Conservation (phyloP, 2,329 filamentous ascomycete genomes). For the Fusarium agapanthi region DNA sequence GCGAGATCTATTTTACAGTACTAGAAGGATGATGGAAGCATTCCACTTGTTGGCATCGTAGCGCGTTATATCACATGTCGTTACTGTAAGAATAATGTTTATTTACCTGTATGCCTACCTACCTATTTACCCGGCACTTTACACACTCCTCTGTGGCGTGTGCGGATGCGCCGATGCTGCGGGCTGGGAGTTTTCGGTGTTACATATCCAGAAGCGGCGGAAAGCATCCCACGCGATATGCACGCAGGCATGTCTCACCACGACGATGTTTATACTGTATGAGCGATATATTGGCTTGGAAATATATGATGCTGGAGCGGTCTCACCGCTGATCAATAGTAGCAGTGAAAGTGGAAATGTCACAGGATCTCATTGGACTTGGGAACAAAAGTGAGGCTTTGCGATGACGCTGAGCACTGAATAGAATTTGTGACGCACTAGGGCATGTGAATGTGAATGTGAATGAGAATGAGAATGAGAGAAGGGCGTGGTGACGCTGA, state of each 20-base stretch:
- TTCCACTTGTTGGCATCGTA: background rate
- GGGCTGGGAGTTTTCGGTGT: constrained; percentile 11
- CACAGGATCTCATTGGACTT: background rate
- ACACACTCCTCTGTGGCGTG: constrained; percentile 11
- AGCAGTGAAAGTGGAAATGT: background rate
- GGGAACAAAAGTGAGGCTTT: constrained; percentile 3
- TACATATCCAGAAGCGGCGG: background rate
- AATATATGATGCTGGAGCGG: background rate
- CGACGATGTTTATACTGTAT: background rate
- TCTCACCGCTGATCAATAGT: background rate
- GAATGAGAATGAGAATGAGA: background rate
- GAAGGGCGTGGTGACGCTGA: background rate
- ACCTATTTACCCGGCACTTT: background rate
- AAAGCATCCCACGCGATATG: constrained; percentile 19
- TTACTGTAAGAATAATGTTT: background rate
- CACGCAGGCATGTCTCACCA: constrained; percentile 15
- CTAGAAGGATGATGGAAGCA: constrained; percentile 8
- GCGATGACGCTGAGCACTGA: background rate
- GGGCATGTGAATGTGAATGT: background rate
- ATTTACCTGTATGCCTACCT: background rate
- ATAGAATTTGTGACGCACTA: background rate
- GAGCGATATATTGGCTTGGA: background rate
- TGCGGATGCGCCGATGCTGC: background rate
- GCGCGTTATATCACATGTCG: background rate
- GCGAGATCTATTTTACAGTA: constrained; percentile 4